Base-by-base conservation (phyloP, 2,329 filamentous ascomycete genomes). In the Fusarium fujikuroi region DNA sequence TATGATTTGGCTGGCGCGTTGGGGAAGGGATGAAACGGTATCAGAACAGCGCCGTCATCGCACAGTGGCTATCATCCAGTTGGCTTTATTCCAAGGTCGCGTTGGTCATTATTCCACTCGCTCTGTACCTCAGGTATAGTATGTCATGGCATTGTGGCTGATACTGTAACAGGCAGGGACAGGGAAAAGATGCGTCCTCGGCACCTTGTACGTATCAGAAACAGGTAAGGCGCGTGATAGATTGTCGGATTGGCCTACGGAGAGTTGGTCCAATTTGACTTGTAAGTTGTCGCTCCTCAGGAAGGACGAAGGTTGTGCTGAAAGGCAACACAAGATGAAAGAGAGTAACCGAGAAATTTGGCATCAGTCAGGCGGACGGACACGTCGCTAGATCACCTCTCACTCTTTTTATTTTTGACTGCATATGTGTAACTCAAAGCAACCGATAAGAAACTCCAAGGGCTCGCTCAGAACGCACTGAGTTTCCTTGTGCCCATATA, bases 1-100 rank as follows among this genome's bases (percentile, higher is more conserved):
- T 77, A 77, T 67, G 44, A 42, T 75, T 73, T 67, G 71, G 75
- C 62, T 67, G 73, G 75, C 58, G 53, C 63, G 75, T 56, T 46
- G 65, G 70, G 56, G 59, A 67, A 69, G 60, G 71, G 60, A 62
- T 72, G 64, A 73, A 75, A 74, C 71, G 53, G 71, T 67, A 59
- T 62, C 43, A 60, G 57, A 40, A 47, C 39, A 70, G 37, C 58
- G 42, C 70, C 62, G 46, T 68, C 63, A 69, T 47, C 66, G 60
- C 68, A 59, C 66, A 71, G 62, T 46, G 60, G 50, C 50, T 28
- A 15, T 28, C 34, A 64, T 57, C 39, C 39, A 42, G 34, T 49
- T 50, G n/a, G 49, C 60, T 42, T 66, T 37, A 37, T 30, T 47
- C 23, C 37, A 44, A 49, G 52, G 54, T 65, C 44, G 23, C 36